phyloP scores from a whole-genome alignment of 495 filamentous ascomycete species.

The Gamarada debralockiae region DNA sequence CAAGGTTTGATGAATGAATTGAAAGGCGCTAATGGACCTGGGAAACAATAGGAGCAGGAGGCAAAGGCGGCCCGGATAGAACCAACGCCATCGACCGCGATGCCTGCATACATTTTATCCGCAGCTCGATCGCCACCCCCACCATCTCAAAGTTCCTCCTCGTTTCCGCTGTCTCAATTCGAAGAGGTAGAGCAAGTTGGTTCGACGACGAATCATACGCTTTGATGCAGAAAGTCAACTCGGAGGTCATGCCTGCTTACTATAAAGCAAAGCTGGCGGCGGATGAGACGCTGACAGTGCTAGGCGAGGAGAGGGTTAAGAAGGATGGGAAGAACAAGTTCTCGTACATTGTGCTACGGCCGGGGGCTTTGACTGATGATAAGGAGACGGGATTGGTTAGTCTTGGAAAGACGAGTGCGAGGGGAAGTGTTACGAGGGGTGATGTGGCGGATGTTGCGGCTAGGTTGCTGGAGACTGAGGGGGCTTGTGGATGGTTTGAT shows the following conservation, averaged over 20 bases:
- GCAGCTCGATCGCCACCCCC: slow-evolving; percentile 52
- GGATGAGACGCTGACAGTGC: slow-evolving; percentile 62
- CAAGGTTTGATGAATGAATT: neutral
- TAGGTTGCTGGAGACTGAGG: slow-evolving; percentile 54
- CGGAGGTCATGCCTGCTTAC: slow-evolving; percentile 55
- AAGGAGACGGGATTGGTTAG: slow-evolving; percentile 55
- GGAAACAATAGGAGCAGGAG: slow-evolving; percentile 64
- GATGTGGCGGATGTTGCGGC: slow-evolving; percentile 69
- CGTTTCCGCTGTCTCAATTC: slow-evolving; percentile 62
- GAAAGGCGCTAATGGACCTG: neutral
- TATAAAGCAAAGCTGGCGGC: slow-evolving; percentile 71
- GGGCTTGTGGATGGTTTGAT: slow-evolving; percentile 41
- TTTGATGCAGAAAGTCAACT: slow-evolving; percentile 44
- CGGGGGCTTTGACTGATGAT: slow-evolving; percentile 58
- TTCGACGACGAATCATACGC: slow-evolving; percentile 59
- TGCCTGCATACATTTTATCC: slow-evolving; percentile 45
- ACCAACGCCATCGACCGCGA: slow-evolving; percentile 46
- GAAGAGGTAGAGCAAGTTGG: slow-evolving; percentile 53
- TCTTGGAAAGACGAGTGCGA: slow-evolving; percentile 48
- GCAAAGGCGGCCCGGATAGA: slow-evolving; percentile 63
- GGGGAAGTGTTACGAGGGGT: slow-evolving; percentile 55
- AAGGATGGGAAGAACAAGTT: slow-evolving; percentile 40
- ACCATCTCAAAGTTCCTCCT: slow-evolving; percentile 70
- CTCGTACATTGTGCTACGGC: slow-evolving; percentile 65
- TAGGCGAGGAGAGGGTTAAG: slow-evolving; percentile 34